Evolutionary conservation across 352 stramenopile species (phyloP), one percentile per base, ranked within the genome.

Genomic region (Pelagophyceae sp.): DNA sequence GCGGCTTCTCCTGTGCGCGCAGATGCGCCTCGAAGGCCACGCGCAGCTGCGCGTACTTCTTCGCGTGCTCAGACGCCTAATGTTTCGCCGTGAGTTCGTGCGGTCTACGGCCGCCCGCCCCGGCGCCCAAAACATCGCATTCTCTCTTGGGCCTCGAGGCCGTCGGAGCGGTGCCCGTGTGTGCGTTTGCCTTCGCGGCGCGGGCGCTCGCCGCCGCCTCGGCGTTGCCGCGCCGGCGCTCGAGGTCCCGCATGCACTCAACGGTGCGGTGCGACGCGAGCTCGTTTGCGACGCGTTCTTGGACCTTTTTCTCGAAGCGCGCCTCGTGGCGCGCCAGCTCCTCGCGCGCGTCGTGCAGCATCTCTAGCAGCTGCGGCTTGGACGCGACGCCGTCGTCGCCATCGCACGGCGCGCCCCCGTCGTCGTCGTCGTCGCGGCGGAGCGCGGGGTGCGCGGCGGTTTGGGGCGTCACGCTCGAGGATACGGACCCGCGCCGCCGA

Each of bases 231-330:
- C 29, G 31, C 25, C 2, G 1, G 25, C 20, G 60, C 50, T 80
- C 76, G 29, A 80, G 69, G 58, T 77, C 29, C 17, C 65, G 60
- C 27, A 80, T 72, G 76, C 78, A 80, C 50, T 75, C n/a, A 31
- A 79, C 75, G 27, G 75, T 79, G 1, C 32, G 1, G 38, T 69
- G 72, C 72, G 72, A 32, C 5, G 72, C 19, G 45, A 77, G 72
- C 45, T 77, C 67, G 11, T 5, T 0, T 2, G 45, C 32, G 45
- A 77, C 61, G 35, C 61, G 37, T 33, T 11, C 54, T n/a, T 29
- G 6, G 38, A 77, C 54, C 6, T 29, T 3, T 6, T 3, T 31
- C 5, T 77, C 61, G 1, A 54, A 2, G 54, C 6, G 17, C 32
- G 2, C 38, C 35, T 77, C 33, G 2, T 27, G 2, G 33, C 40